phyloP scores from a whole-genome alignment of 768 basidiomycete genomes.

The Rubroboletus pulcherrimus region DNA sequence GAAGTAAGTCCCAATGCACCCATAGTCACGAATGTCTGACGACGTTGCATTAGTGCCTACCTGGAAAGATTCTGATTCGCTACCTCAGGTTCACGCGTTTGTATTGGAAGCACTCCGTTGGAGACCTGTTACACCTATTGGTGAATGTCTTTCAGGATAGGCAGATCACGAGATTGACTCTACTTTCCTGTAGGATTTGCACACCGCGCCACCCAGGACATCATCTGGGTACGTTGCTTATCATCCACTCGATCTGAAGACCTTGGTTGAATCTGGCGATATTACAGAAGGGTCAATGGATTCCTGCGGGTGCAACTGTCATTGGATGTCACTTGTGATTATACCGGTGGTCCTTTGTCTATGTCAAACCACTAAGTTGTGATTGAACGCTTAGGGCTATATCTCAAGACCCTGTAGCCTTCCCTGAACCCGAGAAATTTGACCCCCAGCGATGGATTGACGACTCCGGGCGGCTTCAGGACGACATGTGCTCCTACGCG shows the following conservation, averaged over 20 bases:
- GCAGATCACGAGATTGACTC: not conserved
- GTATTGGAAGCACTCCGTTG: slow-evolving; percentile 35
- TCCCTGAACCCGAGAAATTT: slow-evolving; percentile 42
- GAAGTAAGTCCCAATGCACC: slow-evolving; percentile 6
- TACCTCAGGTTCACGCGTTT: slow-evolving; percentile 36
- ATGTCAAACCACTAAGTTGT: not conserved
- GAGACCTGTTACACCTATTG: slow-evolving; percentile 29
- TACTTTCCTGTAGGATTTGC: slow-evolving; percentile 38
- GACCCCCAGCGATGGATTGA: slow-evolving; percentile 53
- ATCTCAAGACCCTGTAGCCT: slow-evolving; percentile 20
- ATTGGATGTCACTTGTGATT: slow-evolving; percentile 19
- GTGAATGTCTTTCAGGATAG: slow-evolving; percentile 4
- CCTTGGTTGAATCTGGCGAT: slow-evolving; percentile 34
- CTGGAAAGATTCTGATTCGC: slow-evolving; percentile 29
- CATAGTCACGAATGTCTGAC: not conserved
- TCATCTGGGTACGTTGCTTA: slow-evolving; percentile 47
- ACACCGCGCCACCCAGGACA: slow-evolving; percentile 59
- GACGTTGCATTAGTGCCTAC: slow-evolving; percentile 28
- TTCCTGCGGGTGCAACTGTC: slow-evolving; percentile 23
- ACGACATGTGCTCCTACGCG: slow-evolving; percentile 41
- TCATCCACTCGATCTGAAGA: no score
- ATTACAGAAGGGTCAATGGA: slow-evolving; percentile 18
- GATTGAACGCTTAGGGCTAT: slow-evolving; percentile 15
- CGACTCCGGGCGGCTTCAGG: slow-evolving; percentile 37
- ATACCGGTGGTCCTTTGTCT: not conserved